Conservation (phyloP, 176 grass and related monocot genomes). For the Tillandsia fasciculata region DNA sequence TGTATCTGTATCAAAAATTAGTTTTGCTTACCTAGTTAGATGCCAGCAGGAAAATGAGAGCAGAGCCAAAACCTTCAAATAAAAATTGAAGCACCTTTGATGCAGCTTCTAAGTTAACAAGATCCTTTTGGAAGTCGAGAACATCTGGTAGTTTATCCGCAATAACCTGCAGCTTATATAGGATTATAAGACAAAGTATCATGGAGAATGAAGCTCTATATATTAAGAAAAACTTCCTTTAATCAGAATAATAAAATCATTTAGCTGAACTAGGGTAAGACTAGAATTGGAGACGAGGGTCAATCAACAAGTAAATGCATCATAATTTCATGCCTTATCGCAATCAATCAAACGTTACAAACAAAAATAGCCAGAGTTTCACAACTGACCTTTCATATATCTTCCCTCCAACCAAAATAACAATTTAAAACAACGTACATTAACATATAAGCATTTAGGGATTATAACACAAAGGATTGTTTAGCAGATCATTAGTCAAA, state of each 20-base stretch:
- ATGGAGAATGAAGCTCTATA: background rate
- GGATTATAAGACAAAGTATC: constrained; percentile 4
- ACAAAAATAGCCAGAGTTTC: too few relatives aligned
- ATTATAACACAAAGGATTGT: too few relatives aligned
- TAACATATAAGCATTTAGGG: too few relatives aligned
- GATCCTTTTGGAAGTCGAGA: constrained; percentile 83
- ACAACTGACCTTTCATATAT: too few relatives aligned
- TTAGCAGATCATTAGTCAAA: too few relatives aligned
- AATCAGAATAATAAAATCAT: background rate
- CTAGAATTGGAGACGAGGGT: background rate
- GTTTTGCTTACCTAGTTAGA: constrained; percentile 4
- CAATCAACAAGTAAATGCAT: background rate
- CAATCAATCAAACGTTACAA: too few relatives aligned
- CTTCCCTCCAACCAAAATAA: too few relatives aligned
- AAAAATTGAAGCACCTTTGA: constrained; percentile 55
- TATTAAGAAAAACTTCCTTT: background rate
- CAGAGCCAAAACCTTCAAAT: constrained; percentile 11
- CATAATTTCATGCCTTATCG: too few relatives aligned
- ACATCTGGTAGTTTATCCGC: constrained; percentile 90
- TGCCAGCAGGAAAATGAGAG: background rate
- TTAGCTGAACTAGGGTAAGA: background rate
- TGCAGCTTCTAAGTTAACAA: constrained; percentile 67
- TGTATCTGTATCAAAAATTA: constrained; percentile 53
- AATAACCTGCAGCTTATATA: constrained; percentile 47
- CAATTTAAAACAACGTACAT: too few relatives aligned